A percentile compares a stretch with the other conserved stretches of the same genome.
phyloP scores from a whole-genome alignment of 108 stramenopile genomes.

The Cylindrotheca fusiformis region DNA sequence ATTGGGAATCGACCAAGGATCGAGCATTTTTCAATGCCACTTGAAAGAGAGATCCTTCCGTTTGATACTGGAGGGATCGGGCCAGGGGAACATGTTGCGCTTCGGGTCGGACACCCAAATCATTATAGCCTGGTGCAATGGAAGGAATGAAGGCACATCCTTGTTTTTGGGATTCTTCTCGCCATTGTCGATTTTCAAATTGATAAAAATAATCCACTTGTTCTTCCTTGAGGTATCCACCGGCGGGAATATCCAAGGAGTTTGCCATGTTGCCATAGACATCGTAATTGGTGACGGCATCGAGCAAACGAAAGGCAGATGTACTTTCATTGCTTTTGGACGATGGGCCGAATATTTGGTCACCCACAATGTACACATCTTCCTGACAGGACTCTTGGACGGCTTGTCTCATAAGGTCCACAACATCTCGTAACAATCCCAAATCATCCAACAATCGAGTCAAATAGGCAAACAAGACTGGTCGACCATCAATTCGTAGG shows the following conservation, averaged over 20 bases:
- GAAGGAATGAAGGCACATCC: constrained; percentile 27
- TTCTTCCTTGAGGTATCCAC: constrained; percentile 11
- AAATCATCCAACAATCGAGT: constrained; percentile 20
- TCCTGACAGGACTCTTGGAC: constrained; percentile 4
- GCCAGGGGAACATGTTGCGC: constrained; percentile 22
- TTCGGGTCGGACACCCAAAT: constrained; percentile 20
- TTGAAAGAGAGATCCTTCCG: constrained; percentile 23
- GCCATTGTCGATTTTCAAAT: constrained; percentile 12
- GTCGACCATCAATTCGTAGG: constrained; percentile 22
- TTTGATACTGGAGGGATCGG: constrained; percentile 1
- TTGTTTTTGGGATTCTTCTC: constrained; percentile 1
- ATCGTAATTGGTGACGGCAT: constrained; percentile 44
- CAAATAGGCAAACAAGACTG: constrained; percentile 41
- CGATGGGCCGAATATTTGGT: constrained; percentile 33
- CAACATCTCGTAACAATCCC: constrained; percentile 16
- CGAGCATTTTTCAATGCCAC: constrained; percentile 8
- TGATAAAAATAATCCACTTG: constrained; percentile 11
- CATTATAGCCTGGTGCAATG: constrained; percentile 33
- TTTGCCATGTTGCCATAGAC: constrained; percentile 14
- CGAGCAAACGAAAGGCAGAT: constrained; percentile 18
- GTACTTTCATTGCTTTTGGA: background rate
- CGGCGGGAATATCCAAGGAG: background rate
- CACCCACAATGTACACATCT: constrained; percentile 40
- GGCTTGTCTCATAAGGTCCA: constrained; percentile 17
- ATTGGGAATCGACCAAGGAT: constrained; percentile 16